Evolutionary conservation across 2,329 filamentous ascomycete genomes (phyloP), one percentile per base, ranked within the genome.

Genomic region (Madurella mycetomatis): DNA sequence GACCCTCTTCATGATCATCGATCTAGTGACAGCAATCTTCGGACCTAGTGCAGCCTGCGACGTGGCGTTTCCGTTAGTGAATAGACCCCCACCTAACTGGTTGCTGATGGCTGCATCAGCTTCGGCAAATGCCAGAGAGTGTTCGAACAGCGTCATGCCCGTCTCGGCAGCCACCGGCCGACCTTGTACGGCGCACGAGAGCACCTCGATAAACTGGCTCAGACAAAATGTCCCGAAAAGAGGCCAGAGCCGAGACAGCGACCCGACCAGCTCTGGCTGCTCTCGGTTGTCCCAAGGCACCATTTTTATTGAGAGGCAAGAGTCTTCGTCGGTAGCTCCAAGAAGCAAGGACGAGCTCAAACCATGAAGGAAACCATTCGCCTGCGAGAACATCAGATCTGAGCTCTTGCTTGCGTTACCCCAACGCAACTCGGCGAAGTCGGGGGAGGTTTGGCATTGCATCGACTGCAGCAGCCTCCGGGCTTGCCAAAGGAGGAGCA

Each of bases 81-180:
- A 86, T 1, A 83, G 64, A 0, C 86, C 84, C 69, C 91, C 83
- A 12, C 86, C 86, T 13, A 96, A 80, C 48, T 91, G 88, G 60
- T 86, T 88, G 63, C 85, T 86, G 44, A 96, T 85, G 60, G 92
- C 88, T 31, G 89, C 87, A 69, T 99, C 94, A 9, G 92, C 92
- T 70, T 99, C 94, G 11, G 92, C 90, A 72, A 97, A 99, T 2
- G 92, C 92, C 9, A 99, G 77, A 0, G 92, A 96, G 66, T 96
- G 92, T 68, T 99, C 94, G 65, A 97, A 96, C 2, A 96, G 81
- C 0, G 92, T 96, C 89, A 97, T 96, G 16, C 91, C 92, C 1
- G 90, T 95, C 72, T 97, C 94, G 0, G 89, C 87, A 59, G 88
- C 83, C 0, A 90, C 82, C 2, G 84, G 81, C 2, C 88, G 84